A percentile compares a stretch with the other conserved stretches of the same genome.
Conservation (phyloP, 495 filamentous ascomycete genomes). For the Acidomyces sp. region DNA sequence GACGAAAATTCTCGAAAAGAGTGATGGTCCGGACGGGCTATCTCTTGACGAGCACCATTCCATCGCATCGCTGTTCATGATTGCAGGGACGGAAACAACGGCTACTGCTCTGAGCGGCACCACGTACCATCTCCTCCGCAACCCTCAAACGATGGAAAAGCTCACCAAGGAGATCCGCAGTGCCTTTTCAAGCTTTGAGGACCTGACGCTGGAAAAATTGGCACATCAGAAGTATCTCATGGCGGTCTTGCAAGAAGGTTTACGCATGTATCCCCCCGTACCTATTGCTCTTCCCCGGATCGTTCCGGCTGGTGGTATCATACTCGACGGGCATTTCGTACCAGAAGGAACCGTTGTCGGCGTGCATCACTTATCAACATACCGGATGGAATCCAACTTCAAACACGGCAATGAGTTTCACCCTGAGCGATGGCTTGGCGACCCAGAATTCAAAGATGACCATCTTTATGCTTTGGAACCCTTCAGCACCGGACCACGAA, state of each 20-base stretch:
- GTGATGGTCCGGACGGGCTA: conserved; percentile 18
- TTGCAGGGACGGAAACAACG: conserved; percentile 22
- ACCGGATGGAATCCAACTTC: conserved; percentile 15
- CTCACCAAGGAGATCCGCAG: conserved; percentile 14
- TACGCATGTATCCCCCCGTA: conserved; percentile 20
- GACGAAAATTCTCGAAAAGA: conserved; percentile 25
- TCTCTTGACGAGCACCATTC: conserved; percentile 10
- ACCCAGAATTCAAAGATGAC: conserved; percentile 12
- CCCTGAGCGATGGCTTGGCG: conserved; percentile 22
- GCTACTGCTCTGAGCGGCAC: conserved; percentile 17
- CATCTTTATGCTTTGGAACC: conserved; percentile 15
- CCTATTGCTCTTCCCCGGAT: conserved; percentile 34
- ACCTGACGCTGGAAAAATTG: conserved; percentile 16
- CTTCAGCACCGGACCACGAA: conserved; percentile 15
- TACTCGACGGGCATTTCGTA: conserved; percentile 24
- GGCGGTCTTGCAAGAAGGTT: conserved; percentile 19
- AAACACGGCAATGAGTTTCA: conserved; percentile 13
- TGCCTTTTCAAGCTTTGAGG: conserved; percentile 10
- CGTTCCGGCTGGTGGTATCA: conserved; percentile 32
- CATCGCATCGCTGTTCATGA: conserved; percentile 12
- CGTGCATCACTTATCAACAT: conserved; percentile 9
- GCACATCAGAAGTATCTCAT: conserved; percentile 17
- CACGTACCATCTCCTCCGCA: conserved; percentile 17
- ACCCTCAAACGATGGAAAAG: conserved; percentile 11
- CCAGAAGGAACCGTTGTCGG: conserved; percentile 17